A percentile compares a stretch with the other conserved stretches of the same genome.
Evolutionary conservation across 345 rosid species (phyloP).

Genomic region (Rhizophora mangle): DNA sequence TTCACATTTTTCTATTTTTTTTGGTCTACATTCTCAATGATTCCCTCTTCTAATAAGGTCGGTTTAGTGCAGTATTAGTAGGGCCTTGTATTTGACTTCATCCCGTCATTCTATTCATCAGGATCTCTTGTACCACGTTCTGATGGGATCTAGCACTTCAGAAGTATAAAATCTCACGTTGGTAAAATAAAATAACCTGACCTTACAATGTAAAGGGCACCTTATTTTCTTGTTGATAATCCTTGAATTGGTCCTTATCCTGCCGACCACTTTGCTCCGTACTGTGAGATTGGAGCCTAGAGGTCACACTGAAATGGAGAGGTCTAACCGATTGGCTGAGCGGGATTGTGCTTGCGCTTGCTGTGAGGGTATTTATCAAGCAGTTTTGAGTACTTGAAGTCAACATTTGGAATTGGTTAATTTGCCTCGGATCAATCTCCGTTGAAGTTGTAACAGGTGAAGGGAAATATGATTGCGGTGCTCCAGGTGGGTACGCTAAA

Average conservation of each 20-base stretch:
- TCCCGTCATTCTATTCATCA: too few relatives aligned
- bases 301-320: constrained; percentile 27
- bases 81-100: too few relatives aligned
- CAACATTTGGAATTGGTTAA: constrained; percentile 52
- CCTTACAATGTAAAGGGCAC: neutral
- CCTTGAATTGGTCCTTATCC: constrained; percentile 9
- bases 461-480: constrained; percentile 22
- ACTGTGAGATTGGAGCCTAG: constrained; percentile 28
- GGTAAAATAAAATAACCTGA: too few relatives aligned
- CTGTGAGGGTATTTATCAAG: constrained; percentile 13
- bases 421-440: constrained; percentile 29
- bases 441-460: constrained; percentile 3
- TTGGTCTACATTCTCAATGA: too few relatives aligned
- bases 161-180: too few relatives aligned
- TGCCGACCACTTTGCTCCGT: constrained; percentile 3
- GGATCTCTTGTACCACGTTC: too few relatives aligned
- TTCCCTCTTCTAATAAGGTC: too few relatives aligned
- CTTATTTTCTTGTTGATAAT: neutral
- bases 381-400: constrained; percentile 34
- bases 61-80: too few relatives aligned
- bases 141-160: too few relatives aligned
- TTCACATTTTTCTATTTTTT: too few relatives aligned
- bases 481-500: constrained; percentile 37
- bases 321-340: constrained; percentile 28
- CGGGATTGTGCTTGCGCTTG: constrained; percentile 17